Conservation (phyloP, 345 rosid genomes). For the Eucalyptus brandiana region DNA sequence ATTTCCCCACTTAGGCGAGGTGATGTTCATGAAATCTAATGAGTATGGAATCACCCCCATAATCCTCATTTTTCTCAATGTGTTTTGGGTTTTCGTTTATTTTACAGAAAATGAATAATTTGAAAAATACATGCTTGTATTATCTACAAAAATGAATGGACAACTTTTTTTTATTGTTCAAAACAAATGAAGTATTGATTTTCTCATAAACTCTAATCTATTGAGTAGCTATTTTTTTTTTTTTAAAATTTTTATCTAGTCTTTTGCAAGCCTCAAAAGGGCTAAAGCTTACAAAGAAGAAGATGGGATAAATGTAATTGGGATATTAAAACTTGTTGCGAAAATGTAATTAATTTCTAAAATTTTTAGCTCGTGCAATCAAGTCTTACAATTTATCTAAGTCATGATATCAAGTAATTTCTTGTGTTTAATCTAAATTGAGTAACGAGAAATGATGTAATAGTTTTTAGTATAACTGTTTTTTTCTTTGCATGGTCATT, state of each 20-base stretch:
- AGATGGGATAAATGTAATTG: neutral
- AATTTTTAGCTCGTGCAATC: rapidly evolving
- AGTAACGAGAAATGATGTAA: rapidly evolving
- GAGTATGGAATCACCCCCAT: neutral
- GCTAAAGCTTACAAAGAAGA: neutral
- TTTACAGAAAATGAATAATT: rapidly evolving
- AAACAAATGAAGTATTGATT: no score
- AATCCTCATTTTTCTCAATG: neutral
- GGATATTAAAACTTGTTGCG: rapidly evolving
- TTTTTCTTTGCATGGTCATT: neutral
- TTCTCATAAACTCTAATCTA: no score
- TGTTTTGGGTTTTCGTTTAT: rapidly evolving
- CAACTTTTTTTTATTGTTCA: rapidly evolving
- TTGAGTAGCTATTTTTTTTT: neutral
- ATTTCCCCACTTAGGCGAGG: neutral
- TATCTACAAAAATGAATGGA: rapidly evolving
- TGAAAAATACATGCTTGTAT: rapidly evolving
- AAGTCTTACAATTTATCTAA: rapidly evolving
- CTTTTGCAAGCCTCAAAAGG: neutral
- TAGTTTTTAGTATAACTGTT: no score
- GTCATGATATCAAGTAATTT: neutral
- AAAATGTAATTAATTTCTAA: no score
- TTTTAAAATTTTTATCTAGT: neutral
- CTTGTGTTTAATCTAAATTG: rapidly evolving
- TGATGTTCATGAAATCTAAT: neutral